A percentile compares a stretch with the other conserved stretches of the same genome.
phyloP scores from a whole-genome alignment of 1,284 basidiomycete species.

The Sporisorium scitamineum region DNA sequence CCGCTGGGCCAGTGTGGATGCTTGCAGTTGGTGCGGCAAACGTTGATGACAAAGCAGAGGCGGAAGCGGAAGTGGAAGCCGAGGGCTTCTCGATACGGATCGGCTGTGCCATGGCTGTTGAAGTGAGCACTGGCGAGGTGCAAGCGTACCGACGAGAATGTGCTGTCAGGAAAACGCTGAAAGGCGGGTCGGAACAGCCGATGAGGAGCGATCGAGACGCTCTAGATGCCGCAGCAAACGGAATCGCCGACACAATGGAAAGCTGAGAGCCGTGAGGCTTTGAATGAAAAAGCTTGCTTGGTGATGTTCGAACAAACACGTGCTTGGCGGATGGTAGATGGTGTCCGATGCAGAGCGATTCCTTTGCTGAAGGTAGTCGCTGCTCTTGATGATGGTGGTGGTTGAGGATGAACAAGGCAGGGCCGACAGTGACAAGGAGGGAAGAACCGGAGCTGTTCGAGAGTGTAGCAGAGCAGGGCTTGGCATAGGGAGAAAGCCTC shows the following conservation, averaged over 20 bases:
- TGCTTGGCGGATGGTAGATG: neutral
- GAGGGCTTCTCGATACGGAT: slow-evolving; percentile 29
- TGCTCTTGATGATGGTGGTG: neutral
- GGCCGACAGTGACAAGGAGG: no score
- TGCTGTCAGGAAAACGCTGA: neutral
- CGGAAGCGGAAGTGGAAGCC: slow-evolving; percentile 8
- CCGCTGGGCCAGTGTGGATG: slow-evolving; percentile 9
- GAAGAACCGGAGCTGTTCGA: neutral
- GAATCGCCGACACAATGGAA: slow-evolving; percentile 11
- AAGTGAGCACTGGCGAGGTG: neutral
- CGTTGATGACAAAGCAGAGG: slow-evolving; percentile 7
- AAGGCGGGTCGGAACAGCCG: neutral
- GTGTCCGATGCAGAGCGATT: neutral
- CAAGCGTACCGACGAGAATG: neutral
- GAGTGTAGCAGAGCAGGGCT: neutral
- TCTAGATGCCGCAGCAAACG: slow-evolving; percentile 1
- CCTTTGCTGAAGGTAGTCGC: no score
- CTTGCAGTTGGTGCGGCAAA: slow-evolving; percentile 15
- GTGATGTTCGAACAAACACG: neutral
- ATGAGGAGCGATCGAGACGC: slow-evolving; percentile 19
- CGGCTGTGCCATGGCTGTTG: slow-evolving; percentile 27
- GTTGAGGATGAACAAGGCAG: neutral
- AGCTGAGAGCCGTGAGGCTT: neutral
- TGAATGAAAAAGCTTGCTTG: neutral
- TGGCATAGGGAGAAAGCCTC: neutral